Percentiles rank a stretch among this genome's conserved stretches.
Evolutionary conservation across 768 basidiomycete species (phyloP).

Genomic region (Termitomyces sp.): DNA sequence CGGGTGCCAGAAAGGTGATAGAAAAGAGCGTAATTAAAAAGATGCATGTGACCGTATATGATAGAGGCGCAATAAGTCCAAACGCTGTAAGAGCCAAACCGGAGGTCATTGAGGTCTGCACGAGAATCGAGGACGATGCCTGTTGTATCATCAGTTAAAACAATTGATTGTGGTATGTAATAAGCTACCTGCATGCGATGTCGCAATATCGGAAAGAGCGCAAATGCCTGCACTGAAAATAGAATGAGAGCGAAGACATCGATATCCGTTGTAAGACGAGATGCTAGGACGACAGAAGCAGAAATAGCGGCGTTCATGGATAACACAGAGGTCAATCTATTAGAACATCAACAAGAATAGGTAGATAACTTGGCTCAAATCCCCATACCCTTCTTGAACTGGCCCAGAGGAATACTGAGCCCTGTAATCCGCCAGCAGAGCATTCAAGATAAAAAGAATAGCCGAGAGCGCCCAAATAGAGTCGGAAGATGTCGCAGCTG

Average conservation of each 20-base stretch:
- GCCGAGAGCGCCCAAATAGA: slow-evolving; percentile 96
- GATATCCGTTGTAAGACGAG: slow-evolving; percentile 75
- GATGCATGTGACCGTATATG: slow-evolving; percentile 47
- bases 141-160: slow-evolving; percentile 19
- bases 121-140: slow-evolving; percentile 37
- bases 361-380: slow-evolving; percentile 16
- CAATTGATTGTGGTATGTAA: slow-evolving; percentile 5
- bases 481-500: slow-evolving; percentile 92
- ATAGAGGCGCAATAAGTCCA: slow-evolving; percentile 46
- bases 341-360: slow-evolving; percentile 4
- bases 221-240: slow-evolving; percentile 78
- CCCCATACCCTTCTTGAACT: slow-evolving; percentile 52
- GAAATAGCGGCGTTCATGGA: slow-evolving; percentile 92
- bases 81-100: slow-evolving; percentile 45
- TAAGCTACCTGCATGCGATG: slow-evolving; percentile 59
- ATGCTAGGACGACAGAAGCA: slow-evolving; percentile 89
- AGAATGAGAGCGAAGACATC: slow-evolving; percentile 87
- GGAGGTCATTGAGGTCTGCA: slow-evolving; percentile 52
- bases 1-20: slow-evolving; percentile 70
- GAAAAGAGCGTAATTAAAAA: slow-evolving; percentile 44
- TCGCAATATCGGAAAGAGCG: slow-evolving; percentile 77
- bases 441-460: slow-evolving; percentile 74
- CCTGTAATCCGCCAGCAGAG: slow-evolving; percentile 80
- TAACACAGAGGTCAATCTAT: slow-evolving; percentile 73
- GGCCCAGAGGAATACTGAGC: slow-evolving; percentile 36